Base-by-base conservation (phyloP, 805 yeast species). In the Lipomyces japonicus region DNA sequence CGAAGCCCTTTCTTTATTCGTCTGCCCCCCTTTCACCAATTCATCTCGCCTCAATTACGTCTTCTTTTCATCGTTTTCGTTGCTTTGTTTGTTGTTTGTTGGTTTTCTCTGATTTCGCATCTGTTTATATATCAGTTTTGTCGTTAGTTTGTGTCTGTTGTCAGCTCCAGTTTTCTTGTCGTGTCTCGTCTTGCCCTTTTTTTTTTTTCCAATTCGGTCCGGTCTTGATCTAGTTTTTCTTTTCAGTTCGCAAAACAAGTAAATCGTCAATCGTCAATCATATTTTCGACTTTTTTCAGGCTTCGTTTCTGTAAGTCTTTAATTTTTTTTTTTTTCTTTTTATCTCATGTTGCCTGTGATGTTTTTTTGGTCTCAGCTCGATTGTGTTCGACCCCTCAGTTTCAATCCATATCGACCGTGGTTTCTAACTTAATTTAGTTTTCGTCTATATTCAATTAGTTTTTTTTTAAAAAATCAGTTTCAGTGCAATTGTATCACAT, bases 221-320 rank as follows among this genome's bases (percentile, higher is more conserved):
- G 21, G 21, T n/a, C 30, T 12, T 10, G 18, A 21, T n/a, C n/a
- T n/a, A n/a, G n/a, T n/a, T n/a, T n/a, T n/a, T n/a, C n/a, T n/a
- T n/a, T n/a, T n/a, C n/a, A n/a, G n/a, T n/a, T n/a, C n/a, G n/a
- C n/a, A n/a, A n/a, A n/a, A n/a, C n/a, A n/a, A n/a, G n/a, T n/a
- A n/a, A n/a, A n/a, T n/a, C n/a, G n/a, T n/a, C n/a, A n/a, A n/a
- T n/a, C n/a, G n/a, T n/a, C n/a, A n/a, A n/a, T n/a, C n/a, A n/a
- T n/a, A n/a, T n/a, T 32, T 19, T 12, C 14, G 19, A 25, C 41
- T 30, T 25, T 44, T 44, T 31, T 18, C 35, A 34, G 47, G 39
- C 23, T 39, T 46, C 22, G 6, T 34, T n/a, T 24, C 30, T 44
- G 23, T 44, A 39, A 5, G 31, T 16, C 36, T 21, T 16, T 21